A percentile compares a stretch with the other conserved stretches of the same genome.
Conservation (phyloP, 352 stramenopile species). For the Phytophthora melonis region DNA sequence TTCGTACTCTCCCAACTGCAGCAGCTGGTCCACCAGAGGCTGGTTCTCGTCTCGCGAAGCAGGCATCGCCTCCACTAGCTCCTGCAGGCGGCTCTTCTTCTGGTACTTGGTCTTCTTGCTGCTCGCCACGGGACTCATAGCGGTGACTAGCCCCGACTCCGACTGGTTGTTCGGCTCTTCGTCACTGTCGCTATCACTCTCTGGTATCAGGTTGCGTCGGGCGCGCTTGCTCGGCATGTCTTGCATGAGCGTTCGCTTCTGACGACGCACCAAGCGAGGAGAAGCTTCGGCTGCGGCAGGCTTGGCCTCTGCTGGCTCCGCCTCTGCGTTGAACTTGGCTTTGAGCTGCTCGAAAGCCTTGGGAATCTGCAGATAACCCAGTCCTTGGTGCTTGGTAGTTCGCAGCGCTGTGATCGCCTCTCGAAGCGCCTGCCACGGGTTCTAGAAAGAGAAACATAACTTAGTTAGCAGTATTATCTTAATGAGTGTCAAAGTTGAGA, state of each 20-base stretch:
- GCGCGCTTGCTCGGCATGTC: slow-evolving; percentile 35
- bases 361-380: slow-evolving; percentile 55
- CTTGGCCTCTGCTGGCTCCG: neutral
- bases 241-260: slow-evolving; percentile 33
- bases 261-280: slow-evolving; percentile 12
- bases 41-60: slow-evolving; percentile 61
- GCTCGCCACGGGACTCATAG: slow-evolving; percentile 37
- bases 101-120: slow-evolving; percentile 39
- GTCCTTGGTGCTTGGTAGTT: slow-evolving; percentile 45
- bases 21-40: slow-evolving; percentile 62
- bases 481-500: neutral
- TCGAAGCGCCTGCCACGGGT: slow-evolving; percentile 54
- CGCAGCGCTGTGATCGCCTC: slow-evolving; percentile 52
- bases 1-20: slow-evolving; percentile 70
- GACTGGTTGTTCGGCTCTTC: slow-evolving; percentile 1
- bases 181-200: slow-evolving; percentile 15
- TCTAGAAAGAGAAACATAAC: slow-evolving; percentile 18
- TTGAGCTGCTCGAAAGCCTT: slow-evolving; percentile 53
- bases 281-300: neutral
- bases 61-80: slow-evolving; percentile 52
- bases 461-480: neutral
- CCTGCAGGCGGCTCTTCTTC: slow-evolving; percentile 50
- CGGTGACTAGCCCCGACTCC: neutral
- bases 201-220: slow-evolving; percentile 17
- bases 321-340: slow-evolving; percentile 34